Base-by-base conservation (phyloP, 345 rosid species). In the Eucalyptus lansdowneana region DNA sequence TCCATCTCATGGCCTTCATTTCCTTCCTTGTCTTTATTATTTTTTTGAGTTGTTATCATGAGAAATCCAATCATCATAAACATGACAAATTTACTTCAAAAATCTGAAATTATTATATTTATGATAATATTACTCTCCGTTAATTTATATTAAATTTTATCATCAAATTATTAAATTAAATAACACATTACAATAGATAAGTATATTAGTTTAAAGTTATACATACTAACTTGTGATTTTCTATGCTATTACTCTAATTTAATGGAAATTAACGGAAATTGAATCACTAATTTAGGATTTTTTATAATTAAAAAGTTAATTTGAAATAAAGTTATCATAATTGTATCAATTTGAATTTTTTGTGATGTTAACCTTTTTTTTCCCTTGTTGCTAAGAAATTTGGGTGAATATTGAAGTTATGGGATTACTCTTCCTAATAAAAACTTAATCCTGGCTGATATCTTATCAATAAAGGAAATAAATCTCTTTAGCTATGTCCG, bases 101-200 rank as follows among this genome's bases (percentile, higher is more conserved):
- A 54, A 54, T 19, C 60, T 54, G 0, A 22, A 54, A 54, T 54
- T 4, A 54, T 0, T 21, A 21, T 51, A 51, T 51, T 51, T 51
- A 51, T 6, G 0, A 51, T 51, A 51, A 51, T 15, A 51, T 51
- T 51, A 16, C 8, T 6, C 21, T 3, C 4, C 2, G 0, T 16
- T 51, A 51, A 16, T 51, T 16, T 51, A 51, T 51, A 51, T 51
- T 51, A 51, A 53, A 19, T 7, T 53, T 53, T 53, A 8, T 53
- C 0, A 21, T 21, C 4, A 8, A 19, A 53, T 53, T 53, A 8
- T 19, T 53, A 0, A 21, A 53, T 53, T 53, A 19, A 2, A 53
- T 3, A 0, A 53, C 58, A 8, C 2, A 0, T 19, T 17, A 19
- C 1, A 53, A 2, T 1, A 17, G 0, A 53, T 53, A 53, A 1